Evolutionary conservation across 495 filamentous ascomycete species (phyloP).

Genomic region (Aspergillus egyptiacus): DNA sequence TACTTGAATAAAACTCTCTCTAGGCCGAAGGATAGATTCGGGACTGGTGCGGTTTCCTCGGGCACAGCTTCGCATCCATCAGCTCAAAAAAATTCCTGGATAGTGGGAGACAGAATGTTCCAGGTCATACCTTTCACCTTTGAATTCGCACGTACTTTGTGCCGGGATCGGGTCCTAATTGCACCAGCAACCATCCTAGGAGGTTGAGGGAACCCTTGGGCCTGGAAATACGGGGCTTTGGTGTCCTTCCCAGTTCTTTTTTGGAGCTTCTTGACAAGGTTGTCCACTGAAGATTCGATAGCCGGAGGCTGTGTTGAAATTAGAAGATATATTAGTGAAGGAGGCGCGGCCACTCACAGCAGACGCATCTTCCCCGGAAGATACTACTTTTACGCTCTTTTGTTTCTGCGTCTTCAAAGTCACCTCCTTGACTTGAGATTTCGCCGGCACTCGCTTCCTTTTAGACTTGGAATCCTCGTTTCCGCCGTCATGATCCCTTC

Average conservation of each 20-base stretch:
- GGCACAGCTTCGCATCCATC: constrained; percentile 38
- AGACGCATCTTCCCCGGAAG: background rate
- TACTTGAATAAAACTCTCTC: constrained; percentile 91
- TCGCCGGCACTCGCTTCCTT: no score
- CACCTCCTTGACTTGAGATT: no score
- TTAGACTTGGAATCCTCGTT: no score
- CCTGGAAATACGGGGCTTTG: background rate
- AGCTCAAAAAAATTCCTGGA: background rate
- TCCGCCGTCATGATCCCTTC: no score
- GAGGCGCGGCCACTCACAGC: background rate
- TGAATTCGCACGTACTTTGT: constrained; percentile 10
- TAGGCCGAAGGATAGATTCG: constrained; percentile 68
- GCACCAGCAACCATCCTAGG: constrained; percentile 7
- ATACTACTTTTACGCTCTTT: no score
- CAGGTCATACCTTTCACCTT: constrained; percentile 24
- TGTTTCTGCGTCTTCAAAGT: no score
- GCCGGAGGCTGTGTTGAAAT: background rate
- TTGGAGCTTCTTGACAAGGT: background rate
- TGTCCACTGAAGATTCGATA: background rate
- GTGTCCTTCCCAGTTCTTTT: background rate
- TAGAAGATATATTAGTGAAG: background rate
- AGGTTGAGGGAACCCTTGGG: background rate
- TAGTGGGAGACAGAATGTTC: background rate
- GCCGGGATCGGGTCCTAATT: constrained; percentile 9
- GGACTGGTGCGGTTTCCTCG: constrained; percentile 51